Base-by-base conservation (phyloP, 352 stramenopile genomes). In the Albugo laibachii region DNA sequence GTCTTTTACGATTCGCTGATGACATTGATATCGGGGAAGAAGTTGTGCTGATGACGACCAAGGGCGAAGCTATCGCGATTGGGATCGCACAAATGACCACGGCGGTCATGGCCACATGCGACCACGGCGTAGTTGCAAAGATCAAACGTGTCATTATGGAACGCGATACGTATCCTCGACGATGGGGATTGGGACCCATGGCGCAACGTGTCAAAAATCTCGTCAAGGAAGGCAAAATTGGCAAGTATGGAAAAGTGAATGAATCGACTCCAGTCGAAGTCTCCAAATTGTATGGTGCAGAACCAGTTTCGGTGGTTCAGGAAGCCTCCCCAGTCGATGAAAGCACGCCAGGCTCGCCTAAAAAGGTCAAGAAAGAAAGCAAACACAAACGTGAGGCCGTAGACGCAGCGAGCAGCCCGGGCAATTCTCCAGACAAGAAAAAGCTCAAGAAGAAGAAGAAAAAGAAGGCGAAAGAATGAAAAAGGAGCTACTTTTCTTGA, bases 121-220 rank as follows among this genome's bases (percentile, higher is more conserved):
- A 99, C 84, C 96, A 99, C 67, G 96, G 96, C 16, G 88, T 98
- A 10, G 96, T 99, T 11, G 95, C 95, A 36, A 99, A 99, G 81
- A 98, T 99, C 63, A 99, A 99, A 74, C 86, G 96, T 43, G 95
- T 99, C 21, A 99, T 99, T 63, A 99, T 99, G 96, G 96, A 99
- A 80, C 72, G 96, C 35, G 96, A 99, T 77, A 98, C 91, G 43
- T 99, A 99, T 63, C 96, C 96, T 24, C 79, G 95, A 59, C 77
- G 94, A 49, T 99, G 96, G 96, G 95, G 96, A 50, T 69, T 99
- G 52, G 96, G 96, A 15, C 96, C 95, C 2, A 97, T 99, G 78
- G 96, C 96, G 3, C 85, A 97, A 59, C 96, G 97, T 64, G 98
- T 99, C 59, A 99, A 99, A 80, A 73, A 69, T 11, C 72, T 99